Percentiles rank a stretch among this genome's conserved stretches.
These are phyloP conservation scores for Cokeromyces recurvatus DNA, from an alignment of 371 early-diverging fungal species.

Conservation along the genomic window DNA sequence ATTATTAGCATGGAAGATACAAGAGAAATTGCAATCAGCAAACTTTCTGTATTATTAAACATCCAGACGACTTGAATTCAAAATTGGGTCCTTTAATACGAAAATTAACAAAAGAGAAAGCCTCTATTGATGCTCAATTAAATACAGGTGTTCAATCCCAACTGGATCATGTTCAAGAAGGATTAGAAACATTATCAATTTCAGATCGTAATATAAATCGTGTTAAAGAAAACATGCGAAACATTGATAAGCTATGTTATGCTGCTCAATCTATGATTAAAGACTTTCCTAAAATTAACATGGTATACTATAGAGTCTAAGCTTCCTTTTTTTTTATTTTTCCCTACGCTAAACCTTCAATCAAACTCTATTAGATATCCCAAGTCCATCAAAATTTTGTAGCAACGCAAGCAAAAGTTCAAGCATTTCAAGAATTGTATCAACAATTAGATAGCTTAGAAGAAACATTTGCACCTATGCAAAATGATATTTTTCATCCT, in stretches of 20 bases:
- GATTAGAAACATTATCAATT: constrained; percentile 70
- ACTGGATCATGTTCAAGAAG: constrained; percentile 87
- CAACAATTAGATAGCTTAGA: constrained; percentile 70
- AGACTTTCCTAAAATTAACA: constrained; percentile 84
- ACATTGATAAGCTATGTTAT: constrained; percentile 79
- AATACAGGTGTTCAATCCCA: constrained; percentile 90
- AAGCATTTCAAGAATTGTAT: constrained; percentile 82
- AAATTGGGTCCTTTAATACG: constrained; percentile 75
- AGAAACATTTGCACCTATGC: constrained; percentile 69
- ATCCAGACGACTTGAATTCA: constrained; percentile 92
- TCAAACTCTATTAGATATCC: constrained; percentile 79
- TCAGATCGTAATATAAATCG: constrained; percentile 64
- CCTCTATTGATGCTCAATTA: constrained; percentile 91
- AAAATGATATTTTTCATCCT: constrained; percentile 55
- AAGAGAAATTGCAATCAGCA: constrained; percentile 45
- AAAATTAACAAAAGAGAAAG: constrained; percentile 86
- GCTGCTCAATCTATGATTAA: constrained; percentile 80
- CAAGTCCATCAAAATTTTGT: constrained; percentile 90
- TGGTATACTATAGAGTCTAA: constrained; percentile 50
- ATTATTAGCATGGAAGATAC: constrained; percentile 46
- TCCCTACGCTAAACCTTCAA: no score
- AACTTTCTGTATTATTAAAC: constrained; percentile 65
- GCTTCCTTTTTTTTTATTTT: neutral
- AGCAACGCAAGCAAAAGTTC: constrained; percentile 77
- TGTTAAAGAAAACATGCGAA: constrained; percentile 70